Conservation (phyloP, 2,329 filamentous ascomycete species). For the Drechslerella coelobrocha region DNA sequence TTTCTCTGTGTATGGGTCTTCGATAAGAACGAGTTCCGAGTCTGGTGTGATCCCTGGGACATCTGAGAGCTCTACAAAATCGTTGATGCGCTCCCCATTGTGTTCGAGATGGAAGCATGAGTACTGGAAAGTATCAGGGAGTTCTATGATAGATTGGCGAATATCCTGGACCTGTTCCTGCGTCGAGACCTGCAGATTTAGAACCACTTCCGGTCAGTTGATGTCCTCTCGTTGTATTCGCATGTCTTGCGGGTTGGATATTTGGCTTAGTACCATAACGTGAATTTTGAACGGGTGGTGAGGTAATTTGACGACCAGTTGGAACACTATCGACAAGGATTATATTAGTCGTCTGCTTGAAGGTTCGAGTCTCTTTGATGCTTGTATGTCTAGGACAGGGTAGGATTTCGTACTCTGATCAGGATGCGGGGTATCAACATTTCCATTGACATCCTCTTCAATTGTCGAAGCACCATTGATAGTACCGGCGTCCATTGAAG, state of each 20-base stretch:
- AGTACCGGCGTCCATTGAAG: background rate
- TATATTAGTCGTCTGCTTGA: background rate
- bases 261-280: conserved; percentile 74
- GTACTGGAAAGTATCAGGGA: conserved; percentile 91
- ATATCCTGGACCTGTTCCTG: conserved; percentile 98
- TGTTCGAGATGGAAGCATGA: conserved; percentile 98
- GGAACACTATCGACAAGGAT: conserved; percentile 62
- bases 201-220: conserved; percentile 41
- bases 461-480: background rate
- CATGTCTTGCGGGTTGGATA: background rate
- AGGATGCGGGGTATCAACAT: conserved; percentile 24
- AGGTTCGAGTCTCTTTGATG: no score
- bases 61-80: conserved; percentile 90
- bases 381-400: no score
- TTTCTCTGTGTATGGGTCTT: conserved; percentile 98
- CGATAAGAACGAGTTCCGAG: conserved; percentile 79
- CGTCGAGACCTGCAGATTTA: conserved; percentile 71
- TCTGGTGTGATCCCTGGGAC: conserved; percentile 78
- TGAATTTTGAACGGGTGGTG: conserved; percentile 79
- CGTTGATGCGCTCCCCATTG: conserved; percentile 87
- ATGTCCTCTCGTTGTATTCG: conserved; percentile 38
- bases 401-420: conserved; percentile 30
- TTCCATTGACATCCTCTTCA: conserved; percentile 20
- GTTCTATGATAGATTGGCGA: conserved; percentile 92
- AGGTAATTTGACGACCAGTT: conserved; percentile 80